phyloP scores from a whole-genome alignment of 2,329 filamentous ascomycete species.

The Tothia fuscella region DNA sequence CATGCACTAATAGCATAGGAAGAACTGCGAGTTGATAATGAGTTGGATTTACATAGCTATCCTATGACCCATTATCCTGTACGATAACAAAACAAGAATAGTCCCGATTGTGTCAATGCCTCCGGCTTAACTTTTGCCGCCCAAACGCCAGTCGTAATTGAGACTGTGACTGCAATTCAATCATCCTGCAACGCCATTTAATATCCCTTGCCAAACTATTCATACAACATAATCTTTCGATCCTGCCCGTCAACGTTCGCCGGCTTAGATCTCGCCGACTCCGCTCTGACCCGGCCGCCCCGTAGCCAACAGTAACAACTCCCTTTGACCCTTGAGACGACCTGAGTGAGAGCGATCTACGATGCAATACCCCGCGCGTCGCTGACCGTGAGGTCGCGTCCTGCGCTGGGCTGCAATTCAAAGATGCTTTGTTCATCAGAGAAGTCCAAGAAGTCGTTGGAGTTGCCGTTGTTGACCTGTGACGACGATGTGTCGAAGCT shows the following conservation, averaged over 20 bases:
- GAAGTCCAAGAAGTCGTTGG: conserved; percentile 19
- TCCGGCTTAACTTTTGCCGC: background rate
- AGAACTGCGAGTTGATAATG: too few relatives aligned
- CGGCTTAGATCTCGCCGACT: background rate
- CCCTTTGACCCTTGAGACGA: background rate
- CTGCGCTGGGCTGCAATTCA: conserved; percentile 32
- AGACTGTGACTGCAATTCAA: background rate
- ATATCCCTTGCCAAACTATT: conserved; percentile 4
- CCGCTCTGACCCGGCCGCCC: background rate
- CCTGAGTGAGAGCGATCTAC: conserved; percentile 15
- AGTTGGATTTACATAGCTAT: too few relatives aligned
- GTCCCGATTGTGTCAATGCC: background rate
- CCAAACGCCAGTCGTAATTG: background rate
- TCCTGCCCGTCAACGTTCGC: background rate
- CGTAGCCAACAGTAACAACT: background rate
- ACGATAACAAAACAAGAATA: too few relatives aligned
- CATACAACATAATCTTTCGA: background rate
- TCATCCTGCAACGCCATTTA: background rate
- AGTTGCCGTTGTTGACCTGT: conserved; percentile 23
- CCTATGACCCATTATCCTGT: too few relatives aligned
- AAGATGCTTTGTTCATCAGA: conserved; percentile 30
- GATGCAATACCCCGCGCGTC: conserved; percentile 35
- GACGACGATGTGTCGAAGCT: conserved; percentile 2
- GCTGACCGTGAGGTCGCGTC: conserved; percentile 34
- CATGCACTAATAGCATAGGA: too few relatives aligned